phyloP scores from a whole-genome alignment of 2,329 filamentous ascomycete species.

The Talaromyces sp. region DNA sequence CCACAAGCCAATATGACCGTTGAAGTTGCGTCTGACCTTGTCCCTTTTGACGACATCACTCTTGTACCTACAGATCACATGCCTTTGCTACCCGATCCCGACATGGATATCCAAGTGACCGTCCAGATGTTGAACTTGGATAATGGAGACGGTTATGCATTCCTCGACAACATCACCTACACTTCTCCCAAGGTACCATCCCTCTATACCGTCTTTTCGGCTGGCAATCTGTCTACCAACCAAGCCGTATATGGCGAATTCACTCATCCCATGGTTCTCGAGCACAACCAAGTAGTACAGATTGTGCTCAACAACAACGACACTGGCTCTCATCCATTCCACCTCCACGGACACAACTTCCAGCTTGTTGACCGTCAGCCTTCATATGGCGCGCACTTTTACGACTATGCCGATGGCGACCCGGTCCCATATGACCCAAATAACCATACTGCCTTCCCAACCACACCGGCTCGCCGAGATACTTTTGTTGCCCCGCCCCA shows the following conservation, averaged over 20 bases:
- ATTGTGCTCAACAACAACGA: constrained; percentile 42
- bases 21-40: constrained; percentile 42
- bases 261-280: constrained; percentile 48
- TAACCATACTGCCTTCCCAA: constrained; percentile 39
- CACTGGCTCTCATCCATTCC: constrained; percentile 44
- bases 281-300: constrained; percentile 37
- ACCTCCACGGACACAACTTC: constrained; percentile 58
- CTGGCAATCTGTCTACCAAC: constrained; percentile 51
- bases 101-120: constrained; percentile 49
- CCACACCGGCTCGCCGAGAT: constrained; percentile 62
- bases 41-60: constrained; percentile 67
- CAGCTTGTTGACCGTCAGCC: constrained; percentile 59
- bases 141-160: constrained; percentile 63
- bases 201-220: constrained; percentile 65
- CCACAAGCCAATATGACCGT: constrained; percentile 22
- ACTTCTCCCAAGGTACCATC: constrained; percentile 67
- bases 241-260: constrained; percentile 59
- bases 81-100: constrained; percentile 56
- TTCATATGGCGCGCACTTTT: constrained; percentile 53
- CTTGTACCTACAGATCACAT: constrained; percentile 65
- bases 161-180: constrained; percentile 75
- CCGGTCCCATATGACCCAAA: constrained; percentile 20
- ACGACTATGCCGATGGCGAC: constrained; percentile 41
- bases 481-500: constrained; percentile 60
- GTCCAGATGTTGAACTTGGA: constrained; percentile 67